These are phyloP conservation scores for Setomelanomma holmii DNA, from an alignment of 2,329 filamentous ascomycete species.

Conservation along the genomic window DNA sequence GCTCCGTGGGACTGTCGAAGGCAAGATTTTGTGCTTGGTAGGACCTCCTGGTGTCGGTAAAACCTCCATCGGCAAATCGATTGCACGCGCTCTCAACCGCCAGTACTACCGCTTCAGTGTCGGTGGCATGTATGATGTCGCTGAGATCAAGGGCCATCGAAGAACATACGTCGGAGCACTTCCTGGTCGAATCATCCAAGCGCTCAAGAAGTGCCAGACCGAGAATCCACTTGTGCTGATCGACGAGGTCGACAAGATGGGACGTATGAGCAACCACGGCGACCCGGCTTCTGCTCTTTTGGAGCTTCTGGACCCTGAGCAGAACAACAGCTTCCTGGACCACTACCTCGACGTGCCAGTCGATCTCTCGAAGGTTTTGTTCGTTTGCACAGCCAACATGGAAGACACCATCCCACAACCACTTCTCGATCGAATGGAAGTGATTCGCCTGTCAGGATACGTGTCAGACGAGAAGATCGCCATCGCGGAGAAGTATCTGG, in stretches of 20 bases:
- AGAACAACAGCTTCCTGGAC: constrained; percentile 96
- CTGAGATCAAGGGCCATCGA: constrained; percentile 97
- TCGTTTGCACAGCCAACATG: constrained; percentile 99
- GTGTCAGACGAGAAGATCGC: constrained; percentile 99
- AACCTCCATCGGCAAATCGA: constrained; percentile 98
- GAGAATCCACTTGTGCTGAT: constrained; percentile 97
- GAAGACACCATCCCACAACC: constrained; percentile 96
- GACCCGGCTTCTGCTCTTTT: constrained; percentile 94
- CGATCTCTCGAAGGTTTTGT: constrained; percentile 95
- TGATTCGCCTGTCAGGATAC: constrained; percentile 95
- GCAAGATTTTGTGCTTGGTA: constrained; percentile 97
- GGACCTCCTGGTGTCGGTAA: constrained; percentile 97
- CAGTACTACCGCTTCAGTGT: constrained; percentile 99
- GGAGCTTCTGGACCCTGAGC: constrained; percentile 93
- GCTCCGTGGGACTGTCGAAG: constrained; percentile 93
- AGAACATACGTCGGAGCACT: constrained; percentile 96
- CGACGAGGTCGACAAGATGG: constrained; percentile 98
- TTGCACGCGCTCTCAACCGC: constrained; percentile 90
- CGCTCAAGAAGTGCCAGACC: constrained; percentile 97
- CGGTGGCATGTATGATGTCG: constrained; percentile 94
- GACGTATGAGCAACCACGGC: constrained; percentile 85
- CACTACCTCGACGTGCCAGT: constrained; percentile 99
- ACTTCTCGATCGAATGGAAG: constrained; percentile 94
- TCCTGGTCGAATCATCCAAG: constrained; percentile 96
- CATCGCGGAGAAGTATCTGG: constrained; percentile 91